phyloP scores from a whole-genome alignment of 2,329 filamentous ascomycete species.

The Rhynchosporium graminicola region DNA sequence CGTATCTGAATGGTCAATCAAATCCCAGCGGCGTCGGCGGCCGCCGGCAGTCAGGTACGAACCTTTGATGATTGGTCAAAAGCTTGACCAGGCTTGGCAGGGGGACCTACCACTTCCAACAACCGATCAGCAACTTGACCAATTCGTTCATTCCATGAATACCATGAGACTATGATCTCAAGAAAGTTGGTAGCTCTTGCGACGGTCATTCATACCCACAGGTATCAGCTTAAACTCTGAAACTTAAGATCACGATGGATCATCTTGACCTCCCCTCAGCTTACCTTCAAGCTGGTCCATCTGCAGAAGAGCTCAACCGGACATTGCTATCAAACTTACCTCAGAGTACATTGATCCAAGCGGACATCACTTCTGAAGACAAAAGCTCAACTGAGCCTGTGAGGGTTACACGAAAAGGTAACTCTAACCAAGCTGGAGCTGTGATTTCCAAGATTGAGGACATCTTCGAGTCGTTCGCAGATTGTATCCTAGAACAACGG shows the following conservation, averaged over 20 bases:
- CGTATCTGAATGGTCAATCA: too few relatives aligned
- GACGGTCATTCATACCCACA: not conserved
- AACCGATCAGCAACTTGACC: too few relatives aligned
- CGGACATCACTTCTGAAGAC: not conserved
- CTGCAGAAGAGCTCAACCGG: not conserved
- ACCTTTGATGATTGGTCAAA: too few relatives aligned
- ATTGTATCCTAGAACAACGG: conserved; percentile 48
- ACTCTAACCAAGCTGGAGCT: conserved; percentile 31
- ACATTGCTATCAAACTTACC: conserved; percentile 15
- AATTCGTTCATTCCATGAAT: too few relatives aligned
- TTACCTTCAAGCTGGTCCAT: conserved; percentile 13
- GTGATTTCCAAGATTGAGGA: conserved; percentile 56
- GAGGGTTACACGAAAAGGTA: not conserved
- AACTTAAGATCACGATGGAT: conserved; percentile 22
- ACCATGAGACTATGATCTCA: too few relatives aligned
- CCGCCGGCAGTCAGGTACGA: too few relatives aligned
- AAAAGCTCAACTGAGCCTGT: not conserved
- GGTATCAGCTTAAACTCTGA: not conserved
- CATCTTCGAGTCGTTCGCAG: conserved; percentile 53
- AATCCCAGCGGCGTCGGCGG: too few relatives aligned
- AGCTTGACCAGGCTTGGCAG: too few relatives aligned
- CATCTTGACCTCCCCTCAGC: conserved; percentile 24
- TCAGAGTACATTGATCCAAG: conserved; percentile 12
- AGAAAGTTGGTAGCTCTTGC: too few relatives aligned
- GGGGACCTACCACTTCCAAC: too few relatives aligned